Conservation (phyloP, 164 flowering plant species). For the Magnolia kwangsiensis region DNA sequence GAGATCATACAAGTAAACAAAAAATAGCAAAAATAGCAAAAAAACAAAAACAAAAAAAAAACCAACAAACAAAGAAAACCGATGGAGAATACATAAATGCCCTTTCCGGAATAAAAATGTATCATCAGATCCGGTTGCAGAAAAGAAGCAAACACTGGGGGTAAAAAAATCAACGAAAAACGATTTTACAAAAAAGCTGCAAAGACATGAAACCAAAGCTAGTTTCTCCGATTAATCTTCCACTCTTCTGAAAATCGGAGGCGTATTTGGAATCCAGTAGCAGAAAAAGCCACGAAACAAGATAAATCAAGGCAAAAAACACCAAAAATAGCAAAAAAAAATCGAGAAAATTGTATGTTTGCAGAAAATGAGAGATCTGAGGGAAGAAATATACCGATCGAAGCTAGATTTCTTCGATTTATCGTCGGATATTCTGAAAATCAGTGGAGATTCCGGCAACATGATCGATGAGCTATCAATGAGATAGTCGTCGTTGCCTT, state of each 20-base stretch:
- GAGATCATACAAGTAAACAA: too few relatives aligned
- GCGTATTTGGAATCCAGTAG: background rate
- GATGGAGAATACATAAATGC: too few relatives aligned
- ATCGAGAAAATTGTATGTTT: background rate
- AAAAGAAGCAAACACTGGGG: too few relatives aligned
- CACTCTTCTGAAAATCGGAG: too few relatives aligned
- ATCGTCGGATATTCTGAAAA: background rate
- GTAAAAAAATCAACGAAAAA: too few relatives aligned
- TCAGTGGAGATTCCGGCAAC: background rate
- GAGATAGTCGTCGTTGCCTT: background rate
- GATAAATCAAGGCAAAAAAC: background rate
- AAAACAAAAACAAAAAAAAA: too few relatives aligned
- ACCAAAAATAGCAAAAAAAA: background rate
- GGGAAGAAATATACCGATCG: conserved; percentile 9
- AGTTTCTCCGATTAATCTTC: background rate
- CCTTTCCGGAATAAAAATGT: too few relatives aligned
- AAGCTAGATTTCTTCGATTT: background rate
- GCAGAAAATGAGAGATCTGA: background rate
- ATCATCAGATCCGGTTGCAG: too few relatives aligned
- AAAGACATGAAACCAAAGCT: background rate
- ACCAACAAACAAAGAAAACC: too few relatives aligned
- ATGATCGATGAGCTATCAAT: background rate
- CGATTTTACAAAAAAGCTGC: background rate
- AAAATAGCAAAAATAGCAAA: too few relatives aligned
- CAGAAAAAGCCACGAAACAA: background rate